A percentile compares a stretch with the other conserved stretches of the same genome.
phyloP scores from a whole-genome alignment of 2,329 filamentous ascomycete species.

The Acrodontium crateriforme region DNA sequence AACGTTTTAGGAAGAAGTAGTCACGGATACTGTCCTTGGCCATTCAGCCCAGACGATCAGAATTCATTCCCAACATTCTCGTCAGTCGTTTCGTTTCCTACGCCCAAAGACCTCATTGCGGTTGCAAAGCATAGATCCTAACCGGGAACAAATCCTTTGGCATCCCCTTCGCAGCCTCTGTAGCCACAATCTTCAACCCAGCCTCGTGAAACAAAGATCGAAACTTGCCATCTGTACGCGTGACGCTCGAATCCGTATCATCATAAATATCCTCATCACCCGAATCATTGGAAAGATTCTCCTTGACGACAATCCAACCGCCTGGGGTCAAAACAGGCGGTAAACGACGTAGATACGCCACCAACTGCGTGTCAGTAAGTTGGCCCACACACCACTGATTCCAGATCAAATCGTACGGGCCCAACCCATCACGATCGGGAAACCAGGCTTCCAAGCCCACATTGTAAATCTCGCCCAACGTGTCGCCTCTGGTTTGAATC shows the following conservation, averaged over 20 bases:
- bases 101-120: slow-evolving; percentile 15
- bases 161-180: slow-evolving; percentile 61
- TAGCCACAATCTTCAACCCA: slow-evolving; percentile 52
- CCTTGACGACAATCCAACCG: slow-evolving; percentile 59
- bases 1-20: too few relatives aligned
- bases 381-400: slow-evolving; percentile 84
- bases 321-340: slow-evolving; percentile 32
- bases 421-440: slow-evolving; percentile 13
- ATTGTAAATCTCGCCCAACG: slow-evolving; percentile 53
- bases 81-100: too few relatives aligned
- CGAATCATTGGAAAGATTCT: slow-evolving; percentile 52
- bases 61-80: too few relatives aligned
- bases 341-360: slow-evolving; percentile 52
- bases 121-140: slow-evolving; percentile 61
- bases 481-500: slow-evolving; percentile 33
- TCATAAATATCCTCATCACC: slow-evolving; percentile 56
- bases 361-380: slow-evolving; percentile 59
- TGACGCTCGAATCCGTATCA: slow-evolving; percentile 62
- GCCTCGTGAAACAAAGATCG: slow-evolving; percentile 53
- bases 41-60: too few relatives aligned
- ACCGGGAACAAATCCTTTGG: slow-evolving; percentile 58
- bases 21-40: too few relatives aligned
- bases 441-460: slow-evolving; percentile 63
- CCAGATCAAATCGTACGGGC: slow-evolving; percentile 68
- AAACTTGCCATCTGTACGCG: slow-evolving; percentile 61